Conservation (phyloP, 345 rosid species). For the Citrus glauca region DNA sequence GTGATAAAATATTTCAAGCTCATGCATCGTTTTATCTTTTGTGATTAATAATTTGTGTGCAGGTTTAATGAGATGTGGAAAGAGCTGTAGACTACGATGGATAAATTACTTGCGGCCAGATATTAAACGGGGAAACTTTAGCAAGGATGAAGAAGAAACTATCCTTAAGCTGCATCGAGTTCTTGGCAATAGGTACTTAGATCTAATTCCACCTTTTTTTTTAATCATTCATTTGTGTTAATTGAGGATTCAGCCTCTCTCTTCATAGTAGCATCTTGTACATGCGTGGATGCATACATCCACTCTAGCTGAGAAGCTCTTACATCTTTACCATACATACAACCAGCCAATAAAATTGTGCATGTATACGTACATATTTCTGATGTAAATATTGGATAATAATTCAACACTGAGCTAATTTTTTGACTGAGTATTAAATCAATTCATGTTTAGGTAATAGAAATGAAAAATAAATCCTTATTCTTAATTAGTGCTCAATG, state of each 20-base stretch:
- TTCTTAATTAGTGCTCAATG: too few species aligned
- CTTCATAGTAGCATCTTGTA: background rate
- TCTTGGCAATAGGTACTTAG: conserved; percentile 41
- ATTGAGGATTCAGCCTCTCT: background rate
- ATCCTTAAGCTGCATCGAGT: conserved; percentile 32
- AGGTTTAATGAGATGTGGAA: conserved; percentile 44
- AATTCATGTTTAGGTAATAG: too few species aligned
- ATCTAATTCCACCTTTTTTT: too few species aligned
- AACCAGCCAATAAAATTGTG: too few species aligned
- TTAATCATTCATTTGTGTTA: background rate
- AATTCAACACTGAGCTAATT: too few species aligned
- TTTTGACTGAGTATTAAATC: too few species aligned
- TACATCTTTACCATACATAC: too few species aligned
- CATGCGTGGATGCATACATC: background rate
- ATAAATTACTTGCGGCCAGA: conserved; percentile 50
- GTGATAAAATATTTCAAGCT: background rate
- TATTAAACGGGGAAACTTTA: conserved; percentile 48
- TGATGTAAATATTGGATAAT: too few species aligned
- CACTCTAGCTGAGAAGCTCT: background rate
- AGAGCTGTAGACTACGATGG: conserved; percentile 60
- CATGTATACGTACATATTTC: too few species aligned
- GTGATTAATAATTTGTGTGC: background rate
- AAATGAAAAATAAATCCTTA: too few species aligned
- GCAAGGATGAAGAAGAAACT: conserved; percentile 35
- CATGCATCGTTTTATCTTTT: background rate